phyloP scores from a whole-genome alignment of 768 basidiomycete genomes.

The Boletus sp. region DNA sequence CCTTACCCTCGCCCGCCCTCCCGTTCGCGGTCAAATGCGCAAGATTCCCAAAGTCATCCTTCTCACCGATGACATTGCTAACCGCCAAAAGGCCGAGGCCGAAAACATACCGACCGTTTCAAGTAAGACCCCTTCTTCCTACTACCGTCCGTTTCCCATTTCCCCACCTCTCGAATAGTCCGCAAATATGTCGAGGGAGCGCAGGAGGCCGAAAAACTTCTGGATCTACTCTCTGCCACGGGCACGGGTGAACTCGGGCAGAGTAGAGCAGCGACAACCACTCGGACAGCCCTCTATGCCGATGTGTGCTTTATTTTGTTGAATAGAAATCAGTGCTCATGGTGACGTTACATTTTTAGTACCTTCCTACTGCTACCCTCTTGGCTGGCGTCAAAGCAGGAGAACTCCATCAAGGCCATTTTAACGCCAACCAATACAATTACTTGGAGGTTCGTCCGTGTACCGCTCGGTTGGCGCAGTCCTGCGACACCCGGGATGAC shows the following conservation, averaged over 20 bases:
- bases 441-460: conserved; percentile 72
- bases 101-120: conserved; percentile 61
- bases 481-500: neutral
- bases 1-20: conserved; percentile 50
- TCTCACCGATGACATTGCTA: conserved; percentile 86
- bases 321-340: neutral
- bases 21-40: conserved; percentile 47
- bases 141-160: neutral
- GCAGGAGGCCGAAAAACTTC: conserved; percentile 57
- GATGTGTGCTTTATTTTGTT: conserved; percentile 48
- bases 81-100: conserved; percentile 68
- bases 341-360: conserved; percentile 43
- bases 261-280: conserved; percentile 51
- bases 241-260: conserved; percentile 63
- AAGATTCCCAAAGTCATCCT: conserved; percentile 65
- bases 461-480: neutral
- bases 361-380: conserved; percentile 68
- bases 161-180: conserved; percentile 38
- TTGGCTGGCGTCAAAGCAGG: conserved; percentile 83
- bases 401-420: conserved; percentile 86
- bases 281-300: conserved; percentile 63
- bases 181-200: conserved; percentile 79
- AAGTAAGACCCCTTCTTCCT: conserved; percentile 38
- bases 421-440: conserved; percentile 93
- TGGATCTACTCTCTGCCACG: conserved; percentile 77